These are phyloP conservation scores for Ceratonia siliqua DNA, from an alignment of 306 rosid genomes.

Conservation along the genomic window DNA sequence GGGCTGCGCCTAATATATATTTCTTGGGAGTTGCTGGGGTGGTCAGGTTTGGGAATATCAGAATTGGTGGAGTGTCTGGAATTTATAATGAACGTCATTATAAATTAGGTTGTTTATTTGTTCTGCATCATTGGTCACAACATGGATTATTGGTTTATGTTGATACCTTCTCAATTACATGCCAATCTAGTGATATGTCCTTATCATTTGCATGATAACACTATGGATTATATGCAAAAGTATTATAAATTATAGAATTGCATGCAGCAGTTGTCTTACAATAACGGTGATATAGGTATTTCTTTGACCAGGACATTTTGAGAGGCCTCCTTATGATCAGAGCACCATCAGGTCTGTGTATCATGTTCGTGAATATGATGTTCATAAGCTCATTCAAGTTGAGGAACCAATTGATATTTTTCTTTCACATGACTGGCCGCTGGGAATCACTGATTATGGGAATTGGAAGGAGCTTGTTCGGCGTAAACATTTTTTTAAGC, in stretches of 20 bases:
- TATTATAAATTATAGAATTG: background rate
- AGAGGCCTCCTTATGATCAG: constrained; percentile 89
- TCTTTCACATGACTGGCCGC: constrained; percentile 97
- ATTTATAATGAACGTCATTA: constrained; percentile 72
- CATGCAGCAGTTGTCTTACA: background rate
- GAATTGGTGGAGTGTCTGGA: constrained; percentile 95
- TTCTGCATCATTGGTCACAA: constrained; percentile 13
- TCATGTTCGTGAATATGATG: constrained; percentile 93
- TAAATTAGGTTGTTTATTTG: constrained; percentile 60
- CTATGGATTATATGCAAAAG: constrained; percentile 1
- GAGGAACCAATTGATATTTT: constrained; percentile 81
- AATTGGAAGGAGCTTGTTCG: constrained; percentile 67
- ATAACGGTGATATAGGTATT: constrained; percentile 23
- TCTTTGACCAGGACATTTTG: constrained; percentile 73
- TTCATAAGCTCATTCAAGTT: constrained; percentile 75
- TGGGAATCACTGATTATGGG: constrained; percentile 87
- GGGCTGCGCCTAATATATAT: constrained; percentile 95
- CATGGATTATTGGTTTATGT: constrained; percentile 16
- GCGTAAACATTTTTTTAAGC: constrained; percentile 54
- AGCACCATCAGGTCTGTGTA: constrained; percentile 70
- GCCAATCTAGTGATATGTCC: background rate
- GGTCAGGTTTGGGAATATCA: constrained; percentile 83
- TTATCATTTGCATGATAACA: background rate
- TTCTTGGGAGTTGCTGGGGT: constrained; percentile 91
- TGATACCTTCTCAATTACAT: background rate